A percentile compares a stretch with the other conserved stretches of the same genome.
phyloP scores from a whole-genome alignment of 805 yeast species.

The Sugiyamaella floridensis region DNA sequence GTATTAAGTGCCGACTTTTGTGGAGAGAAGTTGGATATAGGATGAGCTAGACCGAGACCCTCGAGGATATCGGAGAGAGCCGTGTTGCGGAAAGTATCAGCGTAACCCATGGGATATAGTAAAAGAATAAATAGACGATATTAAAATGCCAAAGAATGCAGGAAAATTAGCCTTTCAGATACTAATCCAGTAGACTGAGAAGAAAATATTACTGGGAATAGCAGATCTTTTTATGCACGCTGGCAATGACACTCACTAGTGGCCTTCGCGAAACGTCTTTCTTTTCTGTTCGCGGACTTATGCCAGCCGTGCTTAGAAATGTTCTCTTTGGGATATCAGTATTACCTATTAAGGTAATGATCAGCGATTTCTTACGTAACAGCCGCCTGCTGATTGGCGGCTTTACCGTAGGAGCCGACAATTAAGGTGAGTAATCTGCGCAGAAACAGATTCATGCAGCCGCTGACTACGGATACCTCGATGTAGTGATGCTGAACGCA shows the following conservation, averaged over 20 bases:
- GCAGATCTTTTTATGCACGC: neutral
- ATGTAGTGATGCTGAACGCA: no score
- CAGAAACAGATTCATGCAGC: neutral
- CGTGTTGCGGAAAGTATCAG: conserved; percentile 11
- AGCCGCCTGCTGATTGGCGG: neutral
- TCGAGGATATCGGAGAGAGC: conserved; percentile 11
- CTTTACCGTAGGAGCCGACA: neutral
- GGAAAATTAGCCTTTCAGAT: no score
- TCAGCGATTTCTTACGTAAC: neutral
- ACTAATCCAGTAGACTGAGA: no score
- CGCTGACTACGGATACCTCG: neutral
- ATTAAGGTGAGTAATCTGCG: neutral
- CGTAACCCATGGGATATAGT: conserved; percentile 6
- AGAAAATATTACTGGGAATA: no score
- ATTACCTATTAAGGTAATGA: neutral
- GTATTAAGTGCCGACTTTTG: neutral
- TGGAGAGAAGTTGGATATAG: conserved; percentile 7
- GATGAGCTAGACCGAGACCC: conserved; percentile 5
- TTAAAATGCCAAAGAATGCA: no score
- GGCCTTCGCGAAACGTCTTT: neutral
- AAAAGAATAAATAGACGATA: neutral
- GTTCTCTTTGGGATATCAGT: neutral
- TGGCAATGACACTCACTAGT: neutral
- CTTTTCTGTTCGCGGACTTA: neutral
- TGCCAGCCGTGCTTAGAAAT: neutral